Evolutionary conservation across 1,284 basidiomycete species (phyloP).

Genomic region (Ustilago nuda): DNA sequence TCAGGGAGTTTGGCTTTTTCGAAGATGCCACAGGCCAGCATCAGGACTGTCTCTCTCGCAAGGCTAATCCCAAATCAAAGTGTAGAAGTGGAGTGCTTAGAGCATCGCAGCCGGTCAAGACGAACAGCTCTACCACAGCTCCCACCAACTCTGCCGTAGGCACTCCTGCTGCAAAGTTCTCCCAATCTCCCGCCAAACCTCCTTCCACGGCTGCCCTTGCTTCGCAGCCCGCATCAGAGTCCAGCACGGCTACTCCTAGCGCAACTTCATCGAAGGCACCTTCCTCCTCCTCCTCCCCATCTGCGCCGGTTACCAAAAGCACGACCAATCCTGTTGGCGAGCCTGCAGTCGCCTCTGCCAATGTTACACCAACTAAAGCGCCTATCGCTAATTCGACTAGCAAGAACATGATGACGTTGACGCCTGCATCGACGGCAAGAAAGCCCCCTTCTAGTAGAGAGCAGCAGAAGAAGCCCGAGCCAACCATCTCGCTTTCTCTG

Average conservation of each 20-base stretch:
- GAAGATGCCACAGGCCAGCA: conserved; percentile 11
- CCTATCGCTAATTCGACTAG: neutral
- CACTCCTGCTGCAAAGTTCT: neutral
- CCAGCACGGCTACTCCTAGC: neutral
- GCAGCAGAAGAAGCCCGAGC: conserved; percentile 17
- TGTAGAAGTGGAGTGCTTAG: conserved; percentile 7
- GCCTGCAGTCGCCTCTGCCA: neutral
- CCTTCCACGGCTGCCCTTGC: neutral
- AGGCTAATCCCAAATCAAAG: neutral
- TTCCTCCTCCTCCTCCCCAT: neutral
- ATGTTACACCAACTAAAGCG: neutral
- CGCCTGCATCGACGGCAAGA: neutral
- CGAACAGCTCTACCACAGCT: neutral
- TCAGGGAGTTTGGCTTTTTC: conserved; percentile 14
- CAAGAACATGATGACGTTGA: neutral
- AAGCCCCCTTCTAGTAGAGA: neutral
- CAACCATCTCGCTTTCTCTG: neutral
- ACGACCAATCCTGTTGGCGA: neutral
- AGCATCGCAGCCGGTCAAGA: neutral
- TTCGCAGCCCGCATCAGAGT: neutral
- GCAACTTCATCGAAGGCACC: neutral
- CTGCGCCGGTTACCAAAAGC: neutral
- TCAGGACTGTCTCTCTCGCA: conserved; percentile 9
- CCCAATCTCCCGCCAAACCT: neutral
- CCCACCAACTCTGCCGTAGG: neutral